Percentiles rank a stretch among this genome's conserved stretches.
Evolutionary conservation across 73 alveolate genomes (phyloP).

Genomic region (Paramecium primaurelia): DNA sequence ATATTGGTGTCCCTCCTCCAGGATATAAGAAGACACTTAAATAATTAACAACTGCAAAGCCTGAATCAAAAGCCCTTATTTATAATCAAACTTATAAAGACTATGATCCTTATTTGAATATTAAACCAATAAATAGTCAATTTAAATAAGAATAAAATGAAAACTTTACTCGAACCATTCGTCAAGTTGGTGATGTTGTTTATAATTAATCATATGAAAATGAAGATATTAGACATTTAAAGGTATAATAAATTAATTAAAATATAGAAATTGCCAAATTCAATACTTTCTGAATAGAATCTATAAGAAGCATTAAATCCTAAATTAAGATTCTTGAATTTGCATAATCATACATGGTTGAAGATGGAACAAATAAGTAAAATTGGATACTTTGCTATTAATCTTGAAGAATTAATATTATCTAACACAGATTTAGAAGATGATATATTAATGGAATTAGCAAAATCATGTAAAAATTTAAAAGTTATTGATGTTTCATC

Average conservation of each 20-base stretch:
- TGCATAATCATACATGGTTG: slow-evolving; percentile 56
- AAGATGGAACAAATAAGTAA: slow-evolving; percentile 49
- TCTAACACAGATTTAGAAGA: slow-evolving; percentile 51
- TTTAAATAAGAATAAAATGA: slow-evolving; percentile 31
- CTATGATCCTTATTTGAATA: neutral
- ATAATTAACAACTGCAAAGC: slow-evolving; percentile 34
- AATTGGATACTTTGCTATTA: slow-evolving; percentile 56
- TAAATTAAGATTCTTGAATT: slow-evolving; percentile 27
- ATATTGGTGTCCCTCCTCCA: slow-evolving; percentile 28
- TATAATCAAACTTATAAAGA: slow-evolving; percentile 29
- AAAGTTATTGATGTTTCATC: neutral
- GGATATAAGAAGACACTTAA: slow-evolving; percentile 38
- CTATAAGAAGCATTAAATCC: slow-evolving; percentile 22
- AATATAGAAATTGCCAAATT: slow-evolving; percentile 47
- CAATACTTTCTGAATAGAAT: slow-evolving; percentile 48
- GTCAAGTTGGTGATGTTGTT: slow-evolving; percentile 37
- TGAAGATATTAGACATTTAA: slow-evolving; percentile 53
- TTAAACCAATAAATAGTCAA: slow-evolving; percentile 44
- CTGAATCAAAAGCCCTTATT: slow-evolving; percentile 40
- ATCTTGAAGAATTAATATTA: slow-evolving; percentile 39
- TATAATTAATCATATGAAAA: slow-evolving; percentile 48
- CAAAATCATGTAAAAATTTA: slow-evolving; percentile 45
- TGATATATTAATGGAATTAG: slow-evolving; percentile 57
- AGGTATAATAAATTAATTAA: neutral
- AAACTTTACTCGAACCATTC: slow-evolving; percentile 33